Evolutionary conservation across 2,329 filamentous ascomycete genomes (phyloP).

Genomic region (Aspergillus vadensis): DNA sequence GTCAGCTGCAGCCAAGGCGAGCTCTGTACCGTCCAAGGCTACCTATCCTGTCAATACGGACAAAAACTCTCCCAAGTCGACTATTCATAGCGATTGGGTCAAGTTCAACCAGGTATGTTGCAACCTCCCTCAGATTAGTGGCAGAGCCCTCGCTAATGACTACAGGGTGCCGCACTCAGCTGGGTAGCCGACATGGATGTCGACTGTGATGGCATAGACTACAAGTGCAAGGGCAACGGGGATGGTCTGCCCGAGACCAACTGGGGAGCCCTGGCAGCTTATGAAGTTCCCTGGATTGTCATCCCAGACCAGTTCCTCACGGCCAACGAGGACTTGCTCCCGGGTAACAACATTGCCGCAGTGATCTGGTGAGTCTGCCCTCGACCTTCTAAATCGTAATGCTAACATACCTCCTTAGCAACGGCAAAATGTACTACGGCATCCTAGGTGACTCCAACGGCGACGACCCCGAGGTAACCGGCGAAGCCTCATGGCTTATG

Average conservation of each 20-base stretch:
- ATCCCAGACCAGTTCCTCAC: constrained; percentile 33
- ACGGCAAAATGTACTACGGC: constrained; percentile 38
- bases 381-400: too few species aligned
- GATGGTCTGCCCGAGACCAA: constrained; percentile 31
- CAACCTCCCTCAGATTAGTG: not conserved
- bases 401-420: constrained; percentile 14
- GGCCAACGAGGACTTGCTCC: constrained; percentile 19
- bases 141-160: not conserved
- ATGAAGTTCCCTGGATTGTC: constrained; percentile 36
- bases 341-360: constrained; percentile 34
- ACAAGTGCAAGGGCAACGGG: constrained; percentile 33
- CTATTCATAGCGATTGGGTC: constrained; percentile 33
- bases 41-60: constrained; percentile 29
- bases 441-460: constrained; percentile 36
- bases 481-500: constrained; percentile 39
- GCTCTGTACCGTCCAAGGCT: constrained; percentile 23
- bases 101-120: constrained; percentile 24
- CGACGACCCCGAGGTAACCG: constrained; percentile 32
- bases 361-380: constrained; percentile 30
- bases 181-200: constrained; percentile 39
- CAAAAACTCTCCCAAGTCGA: constrained; percentile 21
- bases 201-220: constrained; percentile 35
- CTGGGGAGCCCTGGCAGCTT: constrained; percentile 34
- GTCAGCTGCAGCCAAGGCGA: constrained; percentile 28
- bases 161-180: constrained; percentile 31